phyloP scores from a whole-genome alignment of 768 basidiomycete species.

The Podaxis mareebaensis region DNA sequence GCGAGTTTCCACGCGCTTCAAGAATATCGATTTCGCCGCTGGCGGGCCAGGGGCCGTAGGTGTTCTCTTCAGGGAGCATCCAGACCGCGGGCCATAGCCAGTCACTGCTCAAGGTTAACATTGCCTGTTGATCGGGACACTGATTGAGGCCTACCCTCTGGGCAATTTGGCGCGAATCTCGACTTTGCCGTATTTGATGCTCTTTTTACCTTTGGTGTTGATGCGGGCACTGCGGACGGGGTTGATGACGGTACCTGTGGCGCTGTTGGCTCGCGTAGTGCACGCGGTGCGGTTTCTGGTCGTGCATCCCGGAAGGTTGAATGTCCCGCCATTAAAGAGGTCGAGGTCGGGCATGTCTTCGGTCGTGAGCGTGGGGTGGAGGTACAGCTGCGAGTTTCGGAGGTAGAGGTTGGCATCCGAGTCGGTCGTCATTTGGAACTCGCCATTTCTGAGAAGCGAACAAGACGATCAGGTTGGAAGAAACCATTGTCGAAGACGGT shows the following conservation, averaged over 20 bases:
- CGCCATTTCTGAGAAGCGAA: constrained; percentile 40
- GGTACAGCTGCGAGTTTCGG: constrained; percentile 68
- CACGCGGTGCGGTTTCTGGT: constrained; percentile 33
- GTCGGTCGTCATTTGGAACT: constrained; percentile 79
- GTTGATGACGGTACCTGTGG: constrained; percentile 54
- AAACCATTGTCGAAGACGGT: constrained; percentile 1
- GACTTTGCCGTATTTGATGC: constrained; percentile 59
- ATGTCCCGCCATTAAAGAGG: constrained; percentile 59
- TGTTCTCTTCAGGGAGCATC: constrained; percentile 67
- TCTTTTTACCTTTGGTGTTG: constrained; percentile 61
- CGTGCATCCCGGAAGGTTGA: constrained; percentile 71
- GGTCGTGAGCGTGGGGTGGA: constrained; percentile 78
- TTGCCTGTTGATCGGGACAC: constrained; percentile 21
- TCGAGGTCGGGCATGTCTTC: constrained; percentile 43
- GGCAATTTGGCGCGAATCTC: constrained; percentile 66
- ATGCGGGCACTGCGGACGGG: constrained; percentile 79
- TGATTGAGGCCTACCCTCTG: constrained; percentile 38
- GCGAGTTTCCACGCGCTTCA: constrained; percentile 61
- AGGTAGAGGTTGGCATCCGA: constrained; percentile 66
- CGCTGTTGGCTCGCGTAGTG: constrained; percentile 38
- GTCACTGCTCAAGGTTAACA: constrained; percentile 30
- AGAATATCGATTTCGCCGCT: constrained; percentile 61
- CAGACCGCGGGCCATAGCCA: constrained; percentile 81
- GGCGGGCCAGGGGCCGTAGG: constrained; percentile 65
- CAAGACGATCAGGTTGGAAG: background rate